Percentiles rank a stretch among this genome's conserved stretches.
These are phyloP conservation scores for Podospora tetraspora DNA, from an alignment of 495 filamentous ascomycete species.

Conservation along the genomic window DNA sequence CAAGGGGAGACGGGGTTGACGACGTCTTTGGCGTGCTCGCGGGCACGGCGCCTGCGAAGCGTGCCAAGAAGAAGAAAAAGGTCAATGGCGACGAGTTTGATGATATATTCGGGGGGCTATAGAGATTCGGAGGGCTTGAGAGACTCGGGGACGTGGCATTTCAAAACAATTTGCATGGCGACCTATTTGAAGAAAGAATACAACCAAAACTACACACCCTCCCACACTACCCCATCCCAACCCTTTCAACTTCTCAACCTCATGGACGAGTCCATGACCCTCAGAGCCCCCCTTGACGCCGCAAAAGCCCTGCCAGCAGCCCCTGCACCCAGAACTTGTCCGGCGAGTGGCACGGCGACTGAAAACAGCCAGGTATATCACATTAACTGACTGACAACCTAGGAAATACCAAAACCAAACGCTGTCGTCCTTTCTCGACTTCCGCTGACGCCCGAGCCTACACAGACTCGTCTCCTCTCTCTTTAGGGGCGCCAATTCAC, in stretches of 20 bases:
- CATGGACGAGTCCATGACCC: background rate
- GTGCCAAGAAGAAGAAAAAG: conserved; percentile 25
- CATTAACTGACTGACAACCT: background rate
- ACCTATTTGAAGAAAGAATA: background rate
- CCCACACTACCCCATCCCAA: background rate
- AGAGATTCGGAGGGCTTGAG: background rate
- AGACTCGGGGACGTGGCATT: background rate
- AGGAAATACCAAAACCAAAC: background rate
- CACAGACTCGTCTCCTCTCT: background rate
- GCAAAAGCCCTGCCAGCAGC: background rate
- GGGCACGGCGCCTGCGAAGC: background rate
- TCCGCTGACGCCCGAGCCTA: background rate
- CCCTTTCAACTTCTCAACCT: background rate
- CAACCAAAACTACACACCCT: conserved; percentile 5
- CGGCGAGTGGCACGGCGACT: background rate
- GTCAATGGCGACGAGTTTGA: conserved; percentile 31
- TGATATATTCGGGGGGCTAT: conserved; percentile 27
- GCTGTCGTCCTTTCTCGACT: background rate
- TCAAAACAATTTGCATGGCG: background rate
- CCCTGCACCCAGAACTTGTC: background rate
- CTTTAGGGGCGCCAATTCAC: no score
- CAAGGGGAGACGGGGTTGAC: conserved; percentile 31
- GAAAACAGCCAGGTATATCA: background rate
- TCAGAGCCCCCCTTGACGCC: conserved; percentile 8
- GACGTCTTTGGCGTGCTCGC: conserved; percentile 27